Evolutionary conservation across 1,284 basidiomycete genomes (phyloP), one percentile per base, ranked within the genome.

Genomic region (Leccinum subspadiceum): DNA sequence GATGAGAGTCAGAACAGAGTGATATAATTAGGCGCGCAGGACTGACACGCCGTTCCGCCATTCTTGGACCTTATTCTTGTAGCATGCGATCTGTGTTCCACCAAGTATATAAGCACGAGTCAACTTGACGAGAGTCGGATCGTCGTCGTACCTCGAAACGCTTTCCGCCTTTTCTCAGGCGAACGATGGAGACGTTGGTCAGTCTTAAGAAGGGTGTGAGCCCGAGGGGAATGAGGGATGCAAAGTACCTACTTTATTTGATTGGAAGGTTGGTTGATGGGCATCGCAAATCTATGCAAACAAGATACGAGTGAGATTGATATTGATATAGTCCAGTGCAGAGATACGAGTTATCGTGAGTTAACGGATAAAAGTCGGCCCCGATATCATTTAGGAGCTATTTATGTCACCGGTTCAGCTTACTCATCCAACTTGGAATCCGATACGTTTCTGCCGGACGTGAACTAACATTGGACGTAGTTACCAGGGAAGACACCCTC

Each of bases 31-130:
- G 53, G 55, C 26, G 41, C 44, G 33, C 44, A 20, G 10, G 50
- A 79, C 87, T 72, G 73, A 92, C 89, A 96, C 91, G 62, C 94
- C 94, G 57, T 86, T 93, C 59, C 96, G 81, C 87, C 92, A 99
- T 76, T 98, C 96, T 66, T 95, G 92, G 20, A 98, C 96, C 78
- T 98, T 98, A 79, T 99, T 99, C 82, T 98, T 98, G 80, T 98
- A 98, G 76, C 96, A 98, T 53, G 96, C 96, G 67, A 99, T 92
- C 93, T 95, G 81, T 29, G 57, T 57, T 56, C 20, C 20, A 12
- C 7, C 10, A 20, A 46, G 20, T 17, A 29, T 49, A n/a, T 51
- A 49, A 60, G 64, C 52, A 56, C n/a, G 1, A 39, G 33, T 20
- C 3, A 15, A 8, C 10, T 10, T 26, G 55, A 29, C 13, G 29